Evolutionary conservation across 768 basidiomycete species (phyloP), one percentile per base, ranked within the genome.

Genomic region (Cubamyces sp.): DNA sequence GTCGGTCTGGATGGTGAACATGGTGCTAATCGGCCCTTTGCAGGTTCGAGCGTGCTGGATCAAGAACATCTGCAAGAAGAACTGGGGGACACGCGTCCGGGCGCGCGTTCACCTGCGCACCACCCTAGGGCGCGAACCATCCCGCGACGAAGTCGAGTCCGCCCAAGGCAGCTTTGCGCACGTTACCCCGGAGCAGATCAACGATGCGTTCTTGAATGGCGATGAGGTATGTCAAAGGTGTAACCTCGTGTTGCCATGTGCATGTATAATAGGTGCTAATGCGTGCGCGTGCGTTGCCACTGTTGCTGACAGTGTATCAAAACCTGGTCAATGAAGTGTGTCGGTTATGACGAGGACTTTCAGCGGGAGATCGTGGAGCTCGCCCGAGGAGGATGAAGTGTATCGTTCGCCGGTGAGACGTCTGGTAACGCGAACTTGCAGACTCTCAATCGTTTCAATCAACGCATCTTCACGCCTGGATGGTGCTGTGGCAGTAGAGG

Each of bases 261-360:
- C 2, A 15, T 11, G 15, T 15, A 19, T 15, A 49, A 43, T 14
- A 30, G 9, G 49, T n/a, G 21, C 26, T 0, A 15, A 23, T 12
- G 42, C 43, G 15, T 49, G n/a, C 18, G 6, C 37, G 4, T 21
- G 26, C 23, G 12, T 40, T 56, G 15, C 28, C n/a, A 19, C 9
- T 3, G 52, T 3, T 25, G 26, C 3, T 3, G 47, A 14, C 47
- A 79, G 76, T 60, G 54, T 21, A 67, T 81, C 25, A 68, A 68
- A 0, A 74, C 77, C 0, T 78, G 75, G 74, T 74, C 73, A 0
- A 71, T 79, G 75, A 75, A 79, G 58, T 80, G 79, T 52, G 69
- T 79, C 18, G 77, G 71, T 3, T 80, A 80, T 48, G 77, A 80
- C 49, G 64, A 66, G 5, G 64, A 72, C 0, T 77, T 80, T 50